These are phyloP conservation scores for Fusarium torulosum DNA, from an alignment of 2,329 filamentous ascomycete genomes.

Conservation along the genomic window DNA sequence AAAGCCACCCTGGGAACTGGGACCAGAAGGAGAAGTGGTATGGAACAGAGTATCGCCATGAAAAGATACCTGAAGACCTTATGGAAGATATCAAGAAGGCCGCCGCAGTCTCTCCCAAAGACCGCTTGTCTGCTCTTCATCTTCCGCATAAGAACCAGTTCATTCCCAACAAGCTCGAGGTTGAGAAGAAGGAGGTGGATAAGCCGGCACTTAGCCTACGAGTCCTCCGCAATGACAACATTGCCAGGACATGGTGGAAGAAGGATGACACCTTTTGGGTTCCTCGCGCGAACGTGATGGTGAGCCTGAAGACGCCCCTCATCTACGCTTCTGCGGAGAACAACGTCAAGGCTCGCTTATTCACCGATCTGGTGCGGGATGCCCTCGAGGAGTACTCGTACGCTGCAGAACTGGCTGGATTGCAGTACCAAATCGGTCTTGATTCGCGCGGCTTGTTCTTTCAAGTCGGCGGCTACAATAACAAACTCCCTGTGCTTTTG, in stretches of 20 bases:
- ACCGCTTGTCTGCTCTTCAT: constrained; percentile 78
- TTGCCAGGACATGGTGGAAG: constrained; percentile 92
- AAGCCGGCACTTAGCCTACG: constrained; percentile 80
- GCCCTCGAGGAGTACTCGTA: constrained; percentile 94
- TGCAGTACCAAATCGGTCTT: constrained; percentile 83
- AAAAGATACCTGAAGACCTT: constrained; percentile 82
- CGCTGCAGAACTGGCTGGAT: constrained; percentile 90
- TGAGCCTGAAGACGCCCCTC: constrained; percentile 83
- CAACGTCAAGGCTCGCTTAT: constrained; percentile 81
- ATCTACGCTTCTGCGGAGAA: constrained; percentile 84
- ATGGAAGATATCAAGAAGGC: constrained; percentile 77
- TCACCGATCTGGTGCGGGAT: constrained; percentile 87
- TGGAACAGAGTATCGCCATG: constrained; percentile 89
- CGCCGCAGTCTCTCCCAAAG: constrained; percentile 65
- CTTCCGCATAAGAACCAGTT: constrained; percentile 96
- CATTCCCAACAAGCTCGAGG: constrained; percentile 91
- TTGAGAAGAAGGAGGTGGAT: constrained; percentile 92
- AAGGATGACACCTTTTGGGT: constrained; percentile 99
- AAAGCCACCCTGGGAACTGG: constrained; percentile 86
- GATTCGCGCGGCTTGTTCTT: constrained; percentile 81
- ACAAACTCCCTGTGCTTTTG: constrained; percentile 90
- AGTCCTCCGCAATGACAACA: constrained; percentile 85
- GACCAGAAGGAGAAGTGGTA: constrained; percentile 96
- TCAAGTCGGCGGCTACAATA: constrained; percentile 88
- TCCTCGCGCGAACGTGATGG: constrained; percentile 88